Evolutionary conservation across 140 eudicot species (phyloP), one percentile per base, ranked within the genome.

Genomic region (Ambrosia hybrid): DNA sequence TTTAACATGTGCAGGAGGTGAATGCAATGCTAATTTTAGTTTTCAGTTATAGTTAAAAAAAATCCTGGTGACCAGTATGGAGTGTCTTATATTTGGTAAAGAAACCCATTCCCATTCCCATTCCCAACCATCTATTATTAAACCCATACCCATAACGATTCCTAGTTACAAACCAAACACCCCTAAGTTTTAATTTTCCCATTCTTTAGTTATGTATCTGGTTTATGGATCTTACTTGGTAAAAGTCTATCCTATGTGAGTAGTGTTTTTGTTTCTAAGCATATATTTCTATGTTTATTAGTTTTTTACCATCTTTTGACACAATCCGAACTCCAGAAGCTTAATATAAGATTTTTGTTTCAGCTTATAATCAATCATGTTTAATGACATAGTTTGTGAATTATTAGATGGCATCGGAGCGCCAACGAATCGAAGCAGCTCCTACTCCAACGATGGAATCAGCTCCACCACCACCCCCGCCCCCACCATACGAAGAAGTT

Each of bases 391-490:
- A 46, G 4, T 73, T 48, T 62, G 8, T 14, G 68, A 38, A 72
- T 48, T 5, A 15, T 33, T 80, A 87, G 94, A 84, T 87, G 88
- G 55, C 71, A 36, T 74, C 81, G 34, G 83, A 87, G 76, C 76
- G 84, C 59, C 94, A 87, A 73, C 78, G 90, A 64, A 87, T 87
- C 57, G 94, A 87, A 84, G 94, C 94, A 30, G 83, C 93, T 72
- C 89, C 92, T 61, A n/a, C 78, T 68, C 89, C 76, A 63, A 51
- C 83, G 48, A 78, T 51, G 77, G 86, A 80, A 61, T 71, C 75
- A 53, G 72, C 63, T 70, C n/a, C 68, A 21, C 12, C 79, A 17
- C 69, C 80, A 11, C 88, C 88, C 12, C 68, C 79, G 10, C 92
- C 93, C 6, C 92, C 92, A 5, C 34, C 88, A 68, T 82, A 84